These are phyloP conservation scores for Irpex rosettiformis DNA, from an alignment of 1,284 basidiomycete genomes.

Conservation along the genomic window DNA sequence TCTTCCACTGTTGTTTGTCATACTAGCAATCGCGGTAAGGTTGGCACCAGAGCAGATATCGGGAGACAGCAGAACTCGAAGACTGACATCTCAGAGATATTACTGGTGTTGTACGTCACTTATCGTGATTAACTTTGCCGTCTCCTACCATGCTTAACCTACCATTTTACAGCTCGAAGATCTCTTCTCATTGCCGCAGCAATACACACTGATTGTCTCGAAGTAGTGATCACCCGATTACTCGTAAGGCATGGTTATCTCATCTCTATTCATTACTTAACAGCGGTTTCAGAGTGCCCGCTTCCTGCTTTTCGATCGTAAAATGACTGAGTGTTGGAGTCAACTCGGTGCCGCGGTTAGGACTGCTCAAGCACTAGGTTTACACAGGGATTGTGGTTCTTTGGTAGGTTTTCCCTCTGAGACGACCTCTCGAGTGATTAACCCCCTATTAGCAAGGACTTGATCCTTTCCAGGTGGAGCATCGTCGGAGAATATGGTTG, in stretches of 20 bases:
- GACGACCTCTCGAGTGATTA: background rate
- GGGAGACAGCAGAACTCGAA: slow-evolving; percentile 71
- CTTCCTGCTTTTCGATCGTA: slow-evolving; percentile 85
- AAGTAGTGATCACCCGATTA: slow-evolving; percentile 85
- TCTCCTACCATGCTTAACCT: too few species aligned
- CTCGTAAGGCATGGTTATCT: slow-evolving; percentile 51
- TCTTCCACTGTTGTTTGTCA: slow-evolving; percentile 87
- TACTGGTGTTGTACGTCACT: slow-evolving; percentile 86
- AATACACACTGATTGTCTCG: slow-evolving; percentile 86
- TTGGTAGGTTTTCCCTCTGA: slow-evolving; percentile 49
- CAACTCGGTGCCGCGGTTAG: slow-evolving; percentile 90
- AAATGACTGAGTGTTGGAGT: slow-evolving; percentile 94
- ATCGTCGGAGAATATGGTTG: slow-evolving; percentile 87
- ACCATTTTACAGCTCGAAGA: slow-evolving; percentile 65
- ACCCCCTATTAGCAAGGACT: slow-evolving; percentile 47
- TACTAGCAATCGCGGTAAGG: slow-evolving; percentile 87
- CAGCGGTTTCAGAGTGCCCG: slow-evolving; percentile 66
- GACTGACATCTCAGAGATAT: slow-evolving; percentile 80
- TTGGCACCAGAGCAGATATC: slow-evolving; percentile 83
- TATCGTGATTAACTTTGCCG: too few species aligned
- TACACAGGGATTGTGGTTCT: slow-evolving; percentile 89
- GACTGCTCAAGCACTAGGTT: slow-evolving; percentile 90
- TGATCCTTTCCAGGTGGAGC: slow-evolving; percentile 81
- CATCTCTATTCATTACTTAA: slow-evolving; percentile 15
- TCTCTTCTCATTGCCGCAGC: slow-evolving; percentile 86